phyloP scores from a whole-genome alignment of 2,329 filamentous ascomycete genomes.

The Ophiostoma ulmi region DNA sequence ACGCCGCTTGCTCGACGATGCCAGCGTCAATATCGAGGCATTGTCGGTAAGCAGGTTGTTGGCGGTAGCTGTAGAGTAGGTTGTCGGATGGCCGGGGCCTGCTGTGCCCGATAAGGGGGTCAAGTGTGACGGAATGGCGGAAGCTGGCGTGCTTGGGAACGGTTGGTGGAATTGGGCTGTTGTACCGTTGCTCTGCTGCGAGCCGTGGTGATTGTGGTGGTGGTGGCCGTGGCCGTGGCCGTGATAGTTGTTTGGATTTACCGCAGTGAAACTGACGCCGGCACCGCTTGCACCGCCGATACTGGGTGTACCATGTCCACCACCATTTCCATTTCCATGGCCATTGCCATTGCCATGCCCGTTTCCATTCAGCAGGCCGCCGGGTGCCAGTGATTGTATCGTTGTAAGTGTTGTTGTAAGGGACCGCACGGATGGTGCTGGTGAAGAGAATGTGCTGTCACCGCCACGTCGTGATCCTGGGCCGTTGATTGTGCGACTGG shows the following conservation, averaged over 20 bases:
- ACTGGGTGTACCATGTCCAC: constrained; percentile 21
- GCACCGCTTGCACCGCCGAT: constrained; percentile 13
- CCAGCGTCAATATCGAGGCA: constrained; percentile 77
- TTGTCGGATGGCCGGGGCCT: constrained; percentile 53
- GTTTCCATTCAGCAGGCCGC: constrained; percentile 37
- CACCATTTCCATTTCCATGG: constrained; percentile 34
- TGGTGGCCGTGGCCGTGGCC: constrained; percentile 1
- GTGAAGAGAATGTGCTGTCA: constrained; percentile 75
- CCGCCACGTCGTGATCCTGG: constrained; percentile 58
- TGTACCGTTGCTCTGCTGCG: constrained; percentile 33
- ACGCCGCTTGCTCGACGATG: constrained; percentile 73
- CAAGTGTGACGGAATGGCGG: constrained; percentile 67
- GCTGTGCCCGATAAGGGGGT: constrained; percentile 40
- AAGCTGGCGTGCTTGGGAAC: constrained; percentile 60
- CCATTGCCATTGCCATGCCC: constrained; percentile 40
- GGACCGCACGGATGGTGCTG: constrained; percentile 73
- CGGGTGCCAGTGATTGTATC: constrained; percentile 68
- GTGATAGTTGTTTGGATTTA: constrained; percentile 39
- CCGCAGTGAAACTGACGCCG: constrained; percentile 20
- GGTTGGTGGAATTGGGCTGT: constrained; percentile 61
- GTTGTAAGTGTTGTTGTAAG: constrained; percentile 80
- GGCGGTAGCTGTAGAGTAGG: constrained; percentile 71
- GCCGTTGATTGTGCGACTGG: constrained; percentile 62
- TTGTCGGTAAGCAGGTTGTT: constrained; percentile 81
- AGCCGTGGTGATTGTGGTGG: constrained; percentile 39